Conservation (phyloP, 805 yeast genomes). For the Pichia paraexigua region DNA sequence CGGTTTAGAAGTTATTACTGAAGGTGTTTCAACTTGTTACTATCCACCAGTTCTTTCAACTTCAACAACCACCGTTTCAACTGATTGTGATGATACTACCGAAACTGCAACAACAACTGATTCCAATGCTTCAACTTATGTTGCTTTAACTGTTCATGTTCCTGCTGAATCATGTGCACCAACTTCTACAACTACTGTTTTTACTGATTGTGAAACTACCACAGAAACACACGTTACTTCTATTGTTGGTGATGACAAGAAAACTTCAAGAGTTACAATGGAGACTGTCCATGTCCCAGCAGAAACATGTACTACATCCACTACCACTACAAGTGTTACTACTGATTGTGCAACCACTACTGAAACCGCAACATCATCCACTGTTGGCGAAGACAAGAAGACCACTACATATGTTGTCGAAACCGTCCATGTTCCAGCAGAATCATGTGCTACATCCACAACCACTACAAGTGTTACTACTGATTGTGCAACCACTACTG, state of each 20-base stretch:
- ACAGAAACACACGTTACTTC: background rate
- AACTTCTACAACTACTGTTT: background rate
- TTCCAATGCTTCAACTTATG: background rate
- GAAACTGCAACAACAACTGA: background rate
- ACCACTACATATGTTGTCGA: background rate
- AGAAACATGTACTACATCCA: background rate
- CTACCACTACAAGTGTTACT: background rate
- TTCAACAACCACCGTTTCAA: background rate
- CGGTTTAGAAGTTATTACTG: background rate
- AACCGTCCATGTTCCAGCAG: background rate
- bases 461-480: too few species aligned
- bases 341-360: background rate
- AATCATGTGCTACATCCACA: too few species aligned
- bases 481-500: too few species aligned
- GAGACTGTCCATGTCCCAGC: background rate
- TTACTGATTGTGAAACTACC: background rate
- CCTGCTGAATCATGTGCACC: background rate
- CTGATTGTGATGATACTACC: background rate
- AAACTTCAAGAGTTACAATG: background rate
- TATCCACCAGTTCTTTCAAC: background rate
- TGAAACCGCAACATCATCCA: background rate
- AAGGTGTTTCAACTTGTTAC: background rate
- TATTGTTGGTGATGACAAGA: background rate
- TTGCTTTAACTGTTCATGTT: background rate
- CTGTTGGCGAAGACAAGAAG: background rate